Evolutionary conservation across 2,329 filamentous ascomycete genomes (phyloP), one percentile per base, ranked within the genome.

Genomic region (Arthrobotrys conoides): DNA sequence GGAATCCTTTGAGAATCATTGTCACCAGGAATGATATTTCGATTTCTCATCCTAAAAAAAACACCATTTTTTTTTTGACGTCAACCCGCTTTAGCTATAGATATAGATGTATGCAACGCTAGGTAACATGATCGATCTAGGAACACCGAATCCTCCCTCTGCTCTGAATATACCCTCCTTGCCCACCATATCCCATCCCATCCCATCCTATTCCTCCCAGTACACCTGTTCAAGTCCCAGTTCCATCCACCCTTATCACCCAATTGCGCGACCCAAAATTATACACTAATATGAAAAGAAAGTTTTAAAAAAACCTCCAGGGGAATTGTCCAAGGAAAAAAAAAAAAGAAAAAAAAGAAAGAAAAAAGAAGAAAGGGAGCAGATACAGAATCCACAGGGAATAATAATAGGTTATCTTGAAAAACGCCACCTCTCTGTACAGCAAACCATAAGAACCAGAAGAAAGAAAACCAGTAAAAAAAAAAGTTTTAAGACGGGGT

Each of bases 361-460:
- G 18, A 30, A 30, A 30, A 30, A 30, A 30, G 8, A 30, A 30
- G 8, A 30, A 30, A 30, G 8, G 8, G 9, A 36, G 8, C 33
- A 36, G 33, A 36, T 36, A 38, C 27, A 49, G 55, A 38, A 65
- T 61, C 33, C 63, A 73, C 76, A 72, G 24, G 24, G 53, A 80
- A 75, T 53, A 36, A 72, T 71, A 73, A 46, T 30, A 30, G 14
- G 30, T 33, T 63, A 70, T 78, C 78, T 72, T 61, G 46, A 68
- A n/a, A n/a, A n/a, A 65, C 68, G 63, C 64, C 76, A 44, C 70
- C 38, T 57, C 69, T 44, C 41, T 68, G 66, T 65, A 71, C 55
- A 79, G 48, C 38, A 57, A 66, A 49, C 49, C 59, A 30, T 77
- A 70, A 69, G 48, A 67, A 55, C 16, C 38, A 41, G 12, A 41